phyloP scores from a whole-genome alignment of 106 monocot species.

The Dioscorea zingiberensis region DNA sequence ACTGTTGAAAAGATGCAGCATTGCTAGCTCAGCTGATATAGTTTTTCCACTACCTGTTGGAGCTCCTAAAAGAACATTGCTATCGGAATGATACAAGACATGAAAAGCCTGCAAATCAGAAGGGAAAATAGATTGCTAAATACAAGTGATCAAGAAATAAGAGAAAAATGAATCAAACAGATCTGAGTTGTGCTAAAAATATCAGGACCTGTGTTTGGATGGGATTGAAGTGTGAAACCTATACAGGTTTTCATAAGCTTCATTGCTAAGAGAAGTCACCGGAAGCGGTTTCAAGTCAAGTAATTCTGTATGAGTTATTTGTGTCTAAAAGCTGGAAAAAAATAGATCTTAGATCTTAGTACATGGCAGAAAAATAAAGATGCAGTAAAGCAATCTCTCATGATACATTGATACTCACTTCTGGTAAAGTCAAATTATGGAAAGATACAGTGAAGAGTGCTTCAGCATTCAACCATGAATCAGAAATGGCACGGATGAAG shows the following conservation, averaged over 20 bases:
- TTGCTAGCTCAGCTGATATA: constrained; percentile 93
- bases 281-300: constrained; percentile 94
- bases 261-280: constrained; percentile 62
- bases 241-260: constrained; percentile 57
- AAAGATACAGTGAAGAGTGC: constrained; percentile 81
- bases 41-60: constrained; percentile 99
- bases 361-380: constrained; percentile 4
- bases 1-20: constrained; percentile 82
- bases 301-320: constrained; percentile 91
- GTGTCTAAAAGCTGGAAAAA: constrained; percentile 58
- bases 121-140: neutral
- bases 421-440: constrained; percentile 71
- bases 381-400: neutral
- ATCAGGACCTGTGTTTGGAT: constrained; percentile 84
- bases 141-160: too few relatives aligned
- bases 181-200: neutral
- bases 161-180: too few relatives aligned
- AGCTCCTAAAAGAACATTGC: constrained; percentile 90
- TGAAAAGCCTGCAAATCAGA: constrained; percentile 65
- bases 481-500: constrained; percentile 81
- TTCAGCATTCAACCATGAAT: constrained; percentile 89
- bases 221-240: constrained; percentile 94
- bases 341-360: constrained; percentile 9
- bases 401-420: constrained; percentile 51
- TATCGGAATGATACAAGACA: constrained; percentile 72